Base-by-base conservation (phyloP, 805 yeast genomes). In the Ogataea nakhonphanomensis region DNA sequence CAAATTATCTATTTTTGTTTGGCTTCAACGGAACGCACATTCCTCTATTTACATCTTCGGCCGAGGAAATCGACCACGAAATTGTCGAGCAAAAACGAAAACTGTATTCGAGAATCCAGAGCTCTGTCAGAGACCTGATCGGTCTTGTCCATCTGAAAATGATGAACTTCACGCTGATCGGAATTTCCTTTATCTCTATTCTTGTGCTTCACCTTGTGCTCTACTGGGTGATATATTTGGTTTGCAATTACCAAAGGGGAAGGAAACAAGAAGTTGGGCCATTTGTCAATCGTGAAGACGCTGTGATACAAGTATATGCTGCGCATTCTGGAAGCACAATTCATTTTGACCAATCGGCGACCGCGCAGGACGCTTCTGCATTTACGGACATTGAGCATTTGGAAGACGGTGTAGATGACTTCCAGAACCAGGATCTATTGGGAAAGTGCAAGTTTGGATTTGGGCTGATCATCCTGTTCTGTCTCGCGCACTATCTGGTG, bases 1-100 rank as follows among this genome's bases (percentile, higher is more conserved):
- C 58, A 2, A 54, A 52, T 30, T 54, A 52, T 35, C 27, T 54
- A 24, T 54, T 46, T 29, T 35, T 54, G 3, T 45, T 54, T 38
- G 54, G 55, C 17, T 46, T 28, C 35, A 42, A 50, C 17, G 58
- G 58, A 3, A 39, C 49, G 6, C 44, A 50, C 27, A 36, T 53
- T 5, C 42, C 51, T 7, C 35, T 49, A 8, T 45, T 49, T 33
- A 27, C 44, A 10, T 30, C 39, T 7, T 43, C 44, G 13, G 7
- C 43, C 8, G 49, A 36, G 5, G 46, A 49, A 7, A 15, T 41
- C 7, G 51, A 45, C 26, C 20, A 35, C 8, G 22, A 22, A 8
- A 20, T 37, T 10, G 30, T 41, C 22, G 37, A 30, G 17, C 36
- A 38, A 10, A 45, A 48, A 22, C 35, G 29, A 11, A 41, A 37